A percentile compares a stretch with the other conserved stretches of the same genome.
phyloP scores from a whole-genome alignment of 1,139 yeast species.

The Kodamaea ohmeri region DNA sequence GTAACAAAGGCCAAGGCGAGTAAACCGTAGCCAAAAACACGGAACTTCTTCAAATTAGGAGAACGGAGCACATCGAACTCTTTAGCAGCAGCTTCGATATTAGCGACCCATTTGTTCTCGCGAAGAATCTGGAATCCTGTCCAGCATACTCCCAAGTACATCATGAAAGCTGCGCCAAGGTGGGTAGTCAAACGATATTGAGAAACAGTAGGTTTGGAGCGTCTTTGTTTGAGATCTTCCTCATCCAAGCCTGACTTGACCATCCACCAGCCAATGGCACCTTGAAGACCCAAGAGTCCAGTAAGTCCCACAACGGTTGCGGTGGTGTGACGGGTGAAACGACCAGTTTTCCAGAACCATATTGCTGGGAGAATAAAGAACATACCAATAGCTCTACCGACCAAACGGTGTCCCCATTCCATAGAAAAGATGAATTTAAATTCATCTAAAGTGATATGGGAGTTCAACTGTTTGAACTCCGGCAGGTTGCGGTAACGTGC shows the following conservation, averaged over 20 bases:
- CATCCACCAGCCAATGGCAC: constrained; percentile 99
- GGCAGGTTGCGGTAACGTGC: constrained; percentile 80
- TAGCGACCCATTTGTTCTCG: constrained; percentile 59
- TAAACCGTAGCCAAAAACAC: constrained; percentile 53
- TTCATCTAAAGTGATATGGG: constrained; percentile 88
- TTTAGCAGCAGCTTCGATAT: constrained; percentile 54
- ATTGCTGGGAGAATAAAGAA: constrained; percentile 81
- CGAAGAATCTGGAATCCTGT: constrained; percentile 82
- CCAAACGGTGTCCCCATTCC: constrained; percentile 97
- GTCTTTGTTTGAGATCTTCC: constrained; percentile 72
- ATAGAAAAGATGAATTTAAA: constrained; percentile 91
- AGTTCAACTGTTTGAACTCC: constrained; percentile 83
- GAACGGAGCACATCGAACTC: constrained; percentile 50
- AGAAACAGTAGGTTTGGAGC: constrained; percentile 91
- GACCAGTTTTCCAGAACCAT: constrained; percentile 68
- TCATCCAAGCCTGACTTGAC: constrained; percentile 92
- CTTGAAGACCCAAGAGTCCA: constrained; percentile 83
- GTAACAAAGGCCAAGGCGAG: constrained; percentile 74
- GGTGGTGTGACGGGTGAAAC: constrained; percentile 69
- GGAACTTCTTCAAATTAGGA: constrained; percentile 57
- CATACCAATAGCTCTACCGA: constrained; percentile 89
- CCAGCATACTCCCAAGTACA: constrained; percentile 87
- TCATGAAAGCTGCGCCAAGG: constrained; percentile 85
- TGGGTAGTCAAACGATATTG: constrained; percentile 94
- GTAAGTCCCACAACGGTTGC: constrained; percentile 69